Conservation (phyloP, 257 asterid species). For the Phtheirospermum japonicum region DNA sequence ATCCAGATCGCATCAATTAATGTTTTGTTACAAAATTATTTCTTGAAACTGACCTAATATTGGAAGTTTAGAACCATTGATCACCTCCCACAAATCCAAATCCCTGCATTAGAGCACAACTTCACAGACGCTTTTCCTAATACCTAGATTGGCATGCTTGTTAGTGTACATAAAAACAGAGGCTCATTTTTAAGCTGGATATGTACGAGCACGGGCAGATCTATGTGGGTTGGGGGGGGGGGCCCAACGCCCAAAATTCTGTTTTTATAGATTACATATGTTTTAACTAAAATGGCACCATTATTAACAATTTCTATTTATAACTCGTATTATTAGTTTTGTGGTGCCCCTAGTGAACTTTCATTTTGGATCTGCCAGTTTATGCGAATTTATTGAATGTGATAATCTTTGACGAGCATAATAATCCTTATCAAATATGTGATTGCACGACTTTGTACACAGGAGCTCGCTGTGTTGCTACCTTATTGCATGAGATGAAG, state of each 20-base stretch:
- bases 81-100: background rate
- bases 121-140: background rate
- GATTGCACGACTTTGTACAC: conserved; percentile 6
- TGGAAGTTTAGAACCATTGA: background rate
- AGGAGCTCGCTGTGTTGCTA: conserved; percentile 98
- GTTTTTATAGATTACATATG: no score
- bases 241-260: no score
- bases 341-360: no score
- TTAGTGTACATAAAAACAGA: no score
- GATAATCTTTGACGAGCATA: background rate
- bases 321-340: no score
- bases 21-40: background rate
- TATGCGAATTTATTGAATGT: background rate
- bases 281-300: no score
- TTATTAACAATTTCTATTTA: no score
- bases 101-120: background rate
- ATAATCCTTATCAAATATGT: background rate
- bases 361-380: no score
- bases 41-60: background rate
- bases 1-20: background rate
- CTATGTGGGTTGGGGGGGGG: no score
- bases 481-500: conserved; percentile 91
- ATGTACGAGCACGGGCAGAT: no score
- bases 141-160: background rate
- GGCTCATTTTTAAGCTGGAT: background rate